Evolutionary conservation across 1,284 basidiomycete genomes (phyloP), one percentile per base, ranked within the genome.

Genomic region (Ustilago crameri): DNA sequence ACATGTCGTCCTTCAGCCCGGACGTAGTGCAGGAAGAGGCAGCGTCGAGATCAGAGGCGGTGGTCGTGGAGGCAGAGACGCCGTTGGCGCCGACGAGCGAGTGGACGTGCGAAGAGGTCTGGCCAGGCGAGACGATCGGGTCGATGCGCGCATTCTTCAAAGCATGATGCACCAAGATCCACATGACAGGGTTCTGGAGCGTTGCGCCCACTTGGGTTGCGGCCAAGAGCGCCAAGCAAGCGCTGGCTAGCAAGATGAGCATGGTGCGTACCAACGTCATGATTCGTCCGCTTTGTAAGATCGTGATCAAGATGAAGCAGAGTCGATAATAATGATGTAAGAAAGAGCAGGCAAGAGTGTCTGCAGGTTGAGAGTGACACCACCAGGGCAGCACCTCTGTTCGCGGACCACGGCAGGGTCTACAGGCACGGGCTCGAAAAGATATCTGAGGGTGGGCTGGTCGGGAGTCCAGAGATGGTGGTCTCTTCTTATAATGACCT

Each of bases 81-180:
- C 68, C 68, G 30, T 72, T 63, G 34, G 46, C 54, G 17, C 86
- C 86, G 41, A 54, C 81, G 45, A 86, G 48, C 46, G 85, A 84
- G 65, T 87, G 86, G 23, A 85, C 83, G 61, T 86, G 85, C 45
- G 85, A 79, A 2, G 85, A 85, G 5, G 78, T 75, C 12, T 63
- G 54, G 20, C 84, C 84, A 3, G 86, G 86, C 17, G 77, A 82
- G 38, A 87, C 81, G 61, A 87, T 85, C 22, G 86, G 85, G 61
- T 87, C 86, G 32, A 86, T 75, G 37, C 87, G 85, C 52, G 86
- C 86, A 14, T 82, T 63, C 23, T 76, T 76, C 46, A 85, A 57
- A 0, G 77, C 61, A 9, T 78, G 58, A 12, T 76, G 74, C 20
- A 22, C 41, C 17, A 76, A 35, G 27, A 76, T 75, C 62, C 63